Conservation (phyloP, 495 filamentous ascomycete genomes). For the Tuber indicum region DNA sequence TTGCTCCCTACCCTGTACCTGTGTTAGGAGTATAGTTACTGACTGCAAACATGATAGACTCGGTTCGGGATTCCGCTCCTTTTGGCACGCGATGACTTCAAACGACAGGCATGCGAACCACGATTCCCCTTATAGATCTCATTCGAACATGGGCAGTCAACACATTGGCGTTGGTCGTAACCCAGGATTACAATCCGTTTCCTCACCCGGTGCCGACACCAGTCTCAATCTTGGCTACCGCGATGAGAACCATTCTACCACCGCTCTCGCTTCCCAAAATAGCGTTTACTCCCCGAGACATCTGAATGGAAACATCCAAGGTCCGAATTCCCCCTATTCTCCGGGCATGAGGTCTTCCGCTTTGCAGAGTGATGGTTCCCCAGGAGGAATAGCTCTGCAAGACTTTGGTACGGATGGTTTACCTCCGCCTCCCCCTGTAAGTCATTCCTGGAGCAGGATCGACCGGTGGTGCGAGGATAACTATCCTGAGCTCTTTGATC, state of each 20-base stretch:
- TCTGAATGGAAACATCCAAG: constrained; percentile 55
- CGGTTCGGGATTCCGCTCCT: constrained; percentile 61
- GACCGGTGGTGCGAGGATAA: constrained; percentile 90
- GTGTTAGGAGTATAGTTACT: neutral
- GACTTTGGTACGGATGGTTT: constrained; percentile 78
- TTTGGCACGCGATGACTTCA: constrained; percentile 95
- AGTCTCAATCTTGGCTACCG: constrained; percentile 68
- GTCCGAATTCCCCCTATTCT: constrained; percentile 67
- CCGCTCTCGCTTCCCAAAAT: constrained; percentile 47
- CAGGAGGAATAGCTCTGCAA: constrained; percentile 91
- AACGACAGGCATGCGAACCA: constrained; percentile 69
- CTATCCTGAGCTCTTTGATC: constrained; percentile 89
- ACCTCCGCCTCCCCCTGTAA: constrained; percentile 78
- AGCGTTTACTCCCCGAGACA: constrained; percentile 44
- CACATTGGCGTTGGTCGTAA: constrained; percentile 62
- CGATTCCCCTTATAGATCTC: constrained; percentile 76
- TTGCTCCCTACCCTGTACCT: neutral
- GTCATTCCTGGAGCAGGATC: constrained; percentile 88
- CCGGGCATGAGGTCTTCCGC: constrained; percentile 76
- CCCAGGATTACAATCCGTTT: constrained; percentile 67
- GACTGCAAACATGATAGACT: constrained; percentile 46
- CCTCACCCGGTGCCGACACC: constrained; percentile 65
- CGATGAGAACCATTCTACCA: constrained; percentile 61
- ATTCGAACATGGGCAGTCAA: constrained; percentile 60
- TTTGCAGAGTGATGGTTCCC: constrained; percentile 53